phyloP scores from a whole-genome alignment of 2,329 filamentous ascomycete species.

The Zymoseptoria ardabiliae region DNA sequence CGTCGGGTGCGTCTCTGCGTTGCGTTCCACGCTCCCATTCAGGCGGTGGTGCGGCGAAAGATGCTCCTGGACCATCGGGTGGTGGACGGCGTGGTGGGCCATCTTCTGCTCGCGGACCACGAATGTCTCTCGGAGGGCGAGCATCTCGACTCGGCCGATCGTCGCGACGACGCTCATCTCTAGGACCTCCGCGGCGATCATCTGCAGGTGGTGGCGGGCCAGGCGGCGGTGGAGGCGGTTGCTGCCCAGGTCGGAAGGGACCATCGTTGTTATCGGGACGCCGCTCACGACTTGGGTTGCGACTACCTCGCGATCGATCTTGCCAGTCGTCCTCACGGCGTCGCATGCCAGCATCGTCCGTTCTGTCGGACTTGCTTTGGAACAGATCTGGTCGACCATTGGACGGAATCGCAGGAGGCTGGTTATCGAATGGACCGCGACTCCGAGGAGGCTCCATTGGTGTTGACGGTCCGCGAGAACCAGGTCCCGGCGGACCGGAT shows the following conservation, averaged over 20 bases:
- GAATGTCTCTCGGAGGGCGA: slow-evolving; percentile 6
- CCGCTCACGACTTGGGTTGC: slow-evolving; percentile 23
- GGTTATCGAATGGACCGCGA: slow-evolving; percentile 9
- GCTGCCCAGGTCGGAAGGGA: slow-evolving; percentile 7
- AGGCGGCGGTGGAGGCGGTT: slow-evolving; percentile 15
- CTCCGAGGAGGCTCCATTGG: slow-evolving; percentile 17
- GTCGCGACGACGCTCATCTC: slow-evolving; percentile 22
- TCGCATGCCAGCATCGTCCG: slow-evolving; percentile 14
- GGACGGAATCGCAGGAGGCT: not conserved
- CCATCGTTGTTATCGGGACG: slow-evolving; percentile 13
- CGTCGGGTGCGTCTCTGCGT: slow-evolving; percentile 11
- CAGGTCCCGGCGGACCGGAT: slow-evolving; percentile 11
- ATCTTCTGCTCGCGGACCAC: slow-evolving; percentile 13
- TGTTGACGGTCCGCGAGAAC: slow-evolving; percentile 4
- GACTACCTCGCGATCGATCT: slow-evolving; percentile 17
- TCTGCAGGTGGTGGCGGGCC: slow-evolving; percentile 17
- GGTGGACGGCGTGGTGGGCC: slow-evolving; percentile 12
- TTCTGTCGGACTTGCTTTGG: slow-evolving; percentile 12
- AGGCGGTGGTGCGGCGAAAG: slow-evolving; percentile 4
- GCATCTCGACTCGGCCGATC: slow-evolving; percentile 13
- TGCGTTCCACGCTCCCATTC: slow-evolving; percentile 17
- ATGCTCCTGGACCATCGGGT: slow-evolving; percentile 6
- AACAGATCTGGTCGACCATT: slow-evolving; percentile 17
- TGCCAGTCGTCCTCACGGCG: slow-evolving; percentile 23
- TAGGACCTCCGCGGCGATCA: slow-evolving; percentile 14